Evolutionary conservation across 1,284 basidiomycete genomes (phyloP).

Genomic region (Naganishia cerealis): DNA sequence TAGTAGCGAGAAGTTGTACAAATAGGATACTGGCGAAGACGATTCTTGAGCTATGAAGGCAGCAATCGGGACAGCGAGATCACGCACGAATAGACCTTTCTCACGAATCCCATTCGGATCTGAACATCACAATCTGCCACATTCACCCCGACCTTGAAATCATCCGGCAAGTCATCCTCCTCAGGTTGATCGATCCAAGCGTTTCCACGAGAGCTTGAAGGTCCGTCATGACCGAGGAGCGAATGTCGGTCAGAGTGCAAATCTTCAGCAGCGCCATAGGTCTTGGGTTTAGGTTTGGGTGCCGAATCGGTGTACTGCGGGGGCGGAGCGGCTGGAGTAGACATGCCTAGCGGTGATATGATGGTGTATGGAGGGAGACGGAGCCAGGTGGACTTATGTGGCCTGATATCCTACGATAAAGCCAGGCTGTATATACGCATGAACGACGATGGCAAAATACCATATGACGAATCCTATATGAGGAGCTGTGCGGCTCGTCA

Average conservation of each 20-base stretch:
- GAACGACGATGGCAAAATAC: conserved; percentile 2
- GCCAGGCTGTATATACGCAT: neutral
- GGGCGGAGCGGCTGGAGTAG: conserved; percentile 36
- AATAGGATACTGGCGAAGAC: conserved; percentile 50
- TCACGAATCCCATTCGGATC: conserved; percentile 52
- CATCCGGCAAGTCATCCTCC: conserved; percentile 49
- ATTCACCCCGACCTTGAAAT: conserved; percentile 53
- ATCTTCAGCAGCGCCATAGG: conserved; percentile 42
- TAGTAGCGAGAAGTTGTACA: conserved; percentile 48
- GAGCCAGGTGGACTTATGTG: too few relatives aligned
- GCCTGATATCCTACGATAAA: neutral
- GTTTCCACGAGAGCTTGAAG: conserved; percentile 19
- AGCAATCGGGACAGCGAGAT: conserved; percentile 1
- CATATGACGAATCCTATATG: neutral
- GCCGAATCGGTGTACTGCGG: conserved; percentile 42
- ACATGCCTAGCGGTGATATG: conserved; percentile 35
- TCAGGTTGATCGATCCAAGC: conserved; percentile 50
- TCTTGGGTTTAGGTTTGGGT: conserved; percentile 27
- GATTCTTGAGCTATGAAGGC: neutral
- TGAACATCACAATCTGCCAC: conserved; percentile 52
- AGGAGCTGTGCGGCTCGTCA: neutral
- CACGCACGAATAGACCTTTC: conserved; percentile 41
- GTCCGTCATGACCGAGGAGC: conserved; percentile 37
- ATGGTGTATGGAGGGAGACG: too few relatives aligned
- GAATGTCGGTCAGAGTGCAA: conserved; percentile 40